Evolutionary conservation across 805 yeast species (phyloP), one percentile per base, ranked within the genome.

Genomic region (Starmerella etchellsii): DNA sequence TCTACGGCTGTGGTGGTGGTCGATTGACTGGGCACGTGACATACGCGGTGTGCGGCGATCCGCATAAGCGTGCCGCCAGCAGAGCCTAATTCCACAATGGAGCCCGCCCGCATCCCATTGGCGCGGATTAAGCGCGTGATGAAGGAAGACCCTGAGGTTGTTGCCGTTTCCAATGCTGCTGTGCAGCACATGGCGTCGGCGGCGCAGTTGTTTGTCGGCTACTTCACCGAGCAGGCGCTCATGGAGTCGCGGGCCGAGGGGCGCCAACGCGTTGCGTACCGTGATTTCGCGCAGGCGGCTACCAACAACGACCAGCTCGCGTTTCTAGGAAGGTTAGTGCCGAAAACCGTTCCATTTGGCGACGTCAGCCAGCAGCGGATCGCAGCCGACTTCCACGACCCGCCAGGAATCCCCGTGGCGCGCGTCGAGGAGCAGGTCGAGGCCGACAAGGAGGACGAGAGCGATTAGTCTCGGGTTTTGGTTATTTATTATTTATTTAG

Each of bases 101-200:
- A 43, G 42, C 49, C 50, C 6, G 50, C 46, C 16, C 34, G 44
- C 7, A 48, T 81, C 21, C 94, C 91, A 5, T 60, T 80, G 31
- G 65, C 82, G 2, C 72, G 81, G 48, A 74, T 81, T 49, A 79
- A 78, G 53, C 69, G 76, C 50, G 76, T 81, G 40, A 70, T 81
- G 56, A 80, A 78, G 52, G 69, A 78, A 55, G 93, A 81, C 55
- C 82, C 84, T 14, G 85, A 77, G 29, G 78, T 78, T 49, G 60
- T 68, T 6, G 71, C 77, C 2, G 74, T 82, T 2, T 73, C 84
- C 2, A 78, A 73, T 42, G 65, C 76, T 23, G 83, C 88, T 0
- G 81, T 78, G n/a, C 77, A 73, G 55, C 70, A 83, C 14, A 66
- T 81, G 6, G 83, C 82, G 2, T 68, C 78, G n/a, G 85, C 91